These are phyloP conservation scores for Microsporum canis DNA, from an alignment of 2,329 filamentous ascomycete species.

Conservation along the genomic window DNA sequence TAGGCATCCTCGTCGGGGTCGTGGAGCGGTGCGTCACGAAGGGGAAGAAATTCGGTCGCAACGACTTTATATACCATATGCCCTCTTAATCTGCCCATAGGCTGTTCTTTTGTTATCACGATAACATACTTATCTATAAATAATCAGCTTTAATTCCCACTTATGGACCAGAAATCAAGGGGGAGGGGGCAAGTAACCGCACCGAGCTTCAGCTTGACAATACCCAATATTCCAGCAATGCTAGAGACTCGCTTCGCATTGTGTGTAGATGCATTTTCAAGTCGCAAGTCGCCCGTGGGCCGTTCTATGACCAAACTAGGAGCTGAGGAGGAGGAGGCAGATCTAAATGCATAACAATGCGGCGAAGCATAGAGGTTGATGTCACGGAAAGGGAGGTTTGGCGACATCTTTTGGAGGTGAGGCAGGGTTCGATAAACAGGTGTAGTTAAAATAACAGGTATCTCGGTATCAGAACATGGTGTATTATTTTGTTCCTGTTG, in stretches of 20 bases:
- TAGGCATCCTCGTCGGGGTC: slow-evolving; percentile 94
- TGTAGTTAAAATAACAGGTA: neutral
- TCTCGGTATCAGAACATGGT: neutral
- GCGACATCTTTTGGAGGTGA: slow-evolving; percentile 22
- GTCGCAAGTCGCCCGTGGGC: slow-evolving; percentile 77
- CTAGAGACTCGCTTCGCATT: slow-evolving; percentile 79
- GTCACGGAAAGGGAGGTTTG: slow-evolving; percentile 68
- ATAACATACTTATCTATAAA: slow-evolving; percentile 80
- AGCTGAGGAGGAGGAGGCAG: slow-evolving; percentile 81
- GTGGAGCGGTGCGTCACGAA: slow-evolving; percentile 82
- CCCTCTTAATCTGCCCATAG: slow-evolving; percentile 81
- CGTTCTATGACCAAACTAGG: slow-evolving; percentile 82
- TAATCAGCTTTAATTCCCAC: neutral
- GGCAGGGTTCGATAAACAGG: neutral
- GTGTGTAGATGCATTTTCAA: slow-evolving; percentile 67
- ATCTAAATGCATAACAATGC: slow-evolving; percentile 92
- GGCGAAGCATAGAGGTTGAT: slow-evolving; percentile 91
- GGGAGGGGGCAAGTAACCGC: slow-evolving; percentile 20
- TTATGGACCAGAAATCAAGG: slow-evolving; percentile 14
- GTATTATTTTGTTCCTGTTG: neutral
- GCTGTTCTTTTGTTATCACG: slow-evolving; percentile 85
- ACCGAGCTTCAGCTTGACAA: slow-evolving; percentile 90
- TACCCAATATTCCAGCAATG: slow-evolving; percentile 86
- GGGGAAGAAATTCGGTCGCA: slow-evolving; percentile 81
- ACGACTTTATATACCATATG: slow-evolving; percentile 93